These are phyloP conservation scores for Psidium friedrichsthalianum DNA, from an alignment of 345 rosid genomes.

Conservation along the genomic window DNA sequence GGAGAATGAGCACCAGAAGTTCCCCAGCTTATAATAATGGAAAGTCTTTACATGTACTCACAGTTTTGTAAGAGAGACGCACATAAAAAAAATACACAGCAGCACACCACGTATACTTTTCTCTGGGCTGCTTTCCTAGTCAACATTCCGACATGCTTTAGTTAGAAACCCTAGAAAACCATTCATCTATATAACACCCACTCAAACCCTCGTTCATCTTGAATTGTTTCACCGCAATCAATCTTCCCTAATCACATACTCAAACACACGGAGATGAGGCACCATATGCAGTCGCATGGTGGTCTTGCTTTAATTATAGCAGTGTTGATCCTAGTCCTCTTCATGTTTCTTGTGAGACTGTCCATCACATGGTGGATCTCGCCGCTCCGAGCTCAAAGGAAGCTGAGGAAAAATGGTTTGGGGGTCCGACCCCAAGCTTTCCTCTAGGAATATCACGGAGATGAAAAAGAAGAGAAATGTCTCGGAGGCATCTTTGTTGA, in stretches of 20 bases:
- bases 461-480: constrained; percentile 23
- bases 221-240: background rate
- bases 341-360: constrained; percentile 22
- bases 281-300: background rate
- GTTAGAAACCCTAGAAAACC: background rate
- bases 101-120: background rate
- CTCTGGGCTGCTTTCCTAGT: background rate
- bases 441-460: constrained; percentile 57
- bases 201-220: background rate
- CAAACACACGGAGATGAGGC: background rate
- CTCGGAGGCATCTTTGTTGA: background rate
- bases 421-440: constrained; percentile 66
- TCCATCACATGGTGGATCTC: constrained; percentile 45
- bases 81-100: background rate
- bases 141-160: constrained; percentile 12
- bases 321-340: constrained; percentile 8
- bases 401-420: constrained; percentile 47
- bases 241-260: background rate
- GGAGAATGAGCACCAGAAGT: background rate
- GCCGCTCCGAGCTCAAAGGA: constrained; percentile 35
- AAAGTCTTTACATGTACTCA: background rate
- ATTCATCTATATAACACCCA: background rate
- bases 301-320: background rate
- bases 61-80: background rate
- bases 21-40: background rate